Evolutionary conservation across 2,329 filamentous ascomycete genomes (phyloP).

Genomic region (Neocucurbitaria cava): DNA sequence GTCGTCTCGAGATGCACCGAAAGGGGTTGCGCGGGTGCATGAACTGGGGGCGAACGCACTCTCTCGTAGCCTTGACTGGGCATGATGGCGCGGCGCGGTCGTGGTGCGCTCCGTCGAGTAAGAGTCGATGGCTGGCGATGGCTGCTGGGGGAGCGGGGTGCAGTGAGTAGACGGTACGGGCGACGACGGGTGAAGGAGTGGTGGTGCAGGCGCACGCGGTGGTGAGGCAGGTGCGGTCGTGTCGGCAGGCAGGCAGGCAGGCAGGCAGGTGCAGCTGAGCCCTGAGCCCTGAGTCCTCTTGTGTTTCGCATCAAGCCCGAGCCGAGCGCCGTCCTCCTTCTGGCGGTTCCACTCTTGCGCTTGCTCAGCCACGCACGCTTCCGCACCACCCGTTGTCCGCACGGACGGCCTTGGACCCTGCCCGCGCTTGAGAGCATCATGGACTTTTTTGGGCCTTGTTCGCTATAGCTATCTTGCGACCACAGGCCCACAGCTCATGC

Average conservation of each 20-base stretch:
- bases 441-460: neutral
- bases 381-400: neutral
- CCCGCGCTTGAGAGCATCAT: slow-evolving; percentile 14
- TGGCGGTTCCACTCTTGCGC: neutral
- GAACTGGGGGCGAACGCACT: slow-evolving; percentile 45
- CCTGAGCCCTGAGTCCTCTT: neutral
- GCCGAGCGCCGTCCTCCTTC: neutral
- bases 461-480: no score
- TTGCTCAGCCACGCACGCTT: neutral
- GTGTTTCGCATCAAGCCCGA: neutral
- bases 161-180: no score
- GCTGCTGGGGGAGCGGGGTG: slow-evolving; percentile 1
- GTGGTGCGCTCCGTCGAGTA: slow-evolving; percentile 9
- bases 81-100: slow-evolving; percentile 46
- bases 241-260: no score
- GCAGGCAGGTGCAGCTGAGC: neutral
- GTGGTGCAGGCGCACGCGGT: neutral
- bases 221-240: neutral
- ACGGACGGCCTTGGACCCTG: neutral
- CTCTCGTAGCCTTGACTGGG: slow-evolving; percentile 57
- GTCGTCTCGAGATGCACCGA: neutral
- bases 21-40: slow-evolving; percentile 15
- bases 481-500: neutral
- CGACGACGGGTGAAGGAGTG: neutral
- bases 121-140: neutral